phyloP scores from a whole-genome alignment of 1,139 yeast species.

The Yamadazyma friedrichii region DNA sequence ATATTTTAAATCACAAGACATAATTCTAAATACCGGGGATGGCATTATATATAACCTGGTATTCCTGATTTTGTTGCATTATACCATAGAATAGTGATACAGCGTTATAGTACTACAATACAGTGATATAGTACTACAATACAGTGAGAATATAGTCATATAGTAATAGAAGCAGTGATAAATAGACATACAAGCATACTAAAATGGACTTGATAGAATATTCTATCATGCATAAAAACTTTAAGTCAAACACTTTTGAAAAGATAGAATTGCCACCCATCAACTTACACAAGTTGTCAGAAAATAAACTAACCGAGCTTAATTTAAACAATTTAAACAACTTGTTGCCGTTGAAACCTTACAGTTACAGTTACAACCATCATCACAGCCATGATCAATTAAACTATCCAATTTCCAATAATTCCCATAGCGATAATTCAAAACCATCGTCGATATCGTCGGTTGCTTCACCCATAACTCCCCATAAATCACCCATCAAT shows the following conservation, averaged over 20 bases:
- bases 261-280: slow-evolving; percentile 20
- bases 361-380: neutral
- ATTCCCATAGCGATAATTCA: neutral
- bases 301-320: slow-evolving; percentile 16
- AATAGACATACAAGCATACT: too few relatives aligned
- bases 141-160: neutral
- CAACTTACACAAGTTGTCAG: neutral
- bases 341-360: slow-evolving; percentile 4
- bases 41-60: neutral
- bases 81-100: too few relatives aligned
- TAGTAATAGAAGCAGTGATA: neutral
- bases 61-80: neutral
- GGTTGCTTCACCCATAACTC: slow-evolving; percentile 2
- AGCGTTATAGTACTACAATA: too few relatives aligned
- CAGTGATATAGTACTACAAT: neutral
- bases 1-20: slow-evolving; percentile 3
- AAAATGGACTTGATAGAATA: slow-evolving; percentile 27
- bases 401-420: too few relatives aligned
- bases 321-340: slow-evolving; percentile 13
- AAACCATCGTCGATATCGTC: slow-evolving; percentile 2
- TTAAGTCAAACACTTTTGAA: slow-evolving; percentile 7
- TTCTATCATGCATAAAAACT: slow-evolving; percentile 30
- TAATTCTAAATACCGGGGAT: slow-evolving; percentile 4
- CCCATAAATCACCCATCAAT: slow-evolving; percentile 2
- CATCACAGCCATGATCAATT: neutral